Evolutionary conservation across 2,329 filamentous ascomycete genomes (phyloP).

Genomic region (Chaetomiaceae sp.): DNA sequence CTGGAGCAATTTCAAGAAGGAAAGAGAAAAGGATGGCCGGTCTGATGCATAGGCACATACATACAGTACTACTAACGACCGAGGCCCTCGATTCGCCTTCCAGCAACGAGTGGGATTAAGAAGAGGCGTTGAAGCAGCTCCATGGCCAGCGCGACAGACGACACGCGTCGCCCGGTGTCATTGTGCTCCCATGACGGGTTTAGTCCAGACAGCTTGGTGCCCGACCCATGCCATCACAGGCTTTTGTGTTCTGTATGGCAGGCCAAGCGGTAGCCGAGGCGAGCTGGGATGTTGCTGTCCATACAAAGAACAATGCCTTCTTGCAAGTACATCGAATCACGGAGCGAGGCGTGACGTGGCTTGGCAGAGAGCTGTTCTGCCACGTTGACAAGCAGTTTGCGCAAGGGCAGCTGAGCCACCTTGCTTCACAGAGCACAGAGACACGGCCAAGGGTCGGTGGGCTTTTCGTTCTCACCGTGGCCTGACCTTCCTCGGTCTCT

Average conservation of each 20-base stretch:
- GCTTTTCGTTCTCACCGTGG: not conserved
- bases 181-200: conserved; percentile 3
- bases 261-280: conserved; percentile 1
- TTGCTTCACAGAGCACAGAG: no score
- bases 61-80: no score
- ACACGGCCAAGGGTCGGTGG: not conserved
- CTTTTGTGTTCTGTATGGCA: conserved; percentile 5
- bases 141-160: not conserved
- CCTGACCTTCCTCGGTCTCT: no score
- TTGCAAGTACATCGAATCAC: conserved; percentile 1
- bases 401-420: not conserved
- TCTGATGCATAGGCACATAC: no score
- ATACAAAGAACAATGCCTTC: not conserved
- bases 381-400: conserved; percentile 9
- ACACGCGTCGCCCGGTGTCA: conserved; percentile 4
- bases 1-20: no score
- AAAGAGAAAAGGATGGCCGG: no score
- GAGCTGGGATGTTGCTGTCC: not conserved
- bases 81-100: no score
- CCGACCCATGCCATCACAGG: conserved; percentile 13
- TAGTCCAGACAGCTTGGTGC: conserved; percentile 6
- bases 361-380: conserved; percentile 1
- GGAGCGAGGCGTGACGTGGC: conserved; percentile 10
- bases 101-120: no score
- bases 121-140: no score